These are phyloP conservation scores for Cruciata laevipes DNA, from an alignment of 257 asterid species.

Conservation along the genomic window DNA sequence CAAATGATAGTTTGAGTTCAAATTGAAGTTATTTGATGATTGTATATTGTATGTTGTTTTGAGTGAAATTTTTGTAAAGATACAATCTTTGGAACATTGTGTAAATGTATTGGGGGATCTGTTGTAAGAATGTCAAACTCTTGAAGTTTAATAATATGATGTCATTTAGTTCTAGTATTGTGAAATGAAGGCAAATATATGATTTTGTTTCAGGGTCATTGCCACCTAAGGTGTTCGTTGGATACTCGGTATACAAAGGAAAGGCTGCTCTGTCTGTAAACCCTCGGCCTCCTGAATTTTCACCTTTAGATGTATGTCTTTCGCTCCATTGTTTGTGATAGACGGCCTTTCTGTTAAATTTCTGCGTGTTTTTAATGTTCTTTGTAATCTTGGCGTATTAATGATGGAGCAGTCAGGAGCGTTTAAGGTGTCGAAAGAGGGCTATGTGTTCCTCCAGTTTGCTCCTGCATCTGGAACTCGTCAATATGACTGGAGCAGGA, in stretches of 20 bases:
- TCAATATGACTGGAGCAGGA: slow-evolving; percentile 92
- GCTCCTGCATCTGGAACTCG: slow-evolving; percentile 91
- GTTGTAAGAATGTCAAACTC: neutral
- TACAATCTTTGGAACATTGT: neutral
- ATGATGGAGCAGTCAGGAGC: slow-evolving; percentile 76
- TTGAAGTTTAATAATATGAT: neutral
- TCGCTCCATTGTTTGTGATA: neutral
- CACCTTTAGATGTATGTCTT: slow-evolving; percentile 62
- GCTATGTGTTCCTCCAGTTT: slow-evolving; percentile 72
- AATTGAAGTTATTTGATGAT: neutral
- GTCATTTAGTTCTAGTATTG: neutral
- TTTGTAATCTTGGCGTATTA: neutral
- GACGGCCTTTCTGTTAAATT: slow-evolving; percentile 11
- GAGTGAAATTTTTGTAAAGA: neutral
- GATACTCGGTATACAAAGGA: slow-evolving; percentile 82
- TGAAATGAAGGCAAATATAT: neutral
- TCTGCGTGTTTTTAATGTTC: slow-evolving; percentile 1
- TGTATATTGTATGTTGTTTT: neutral
- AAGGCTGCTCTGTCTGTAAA: slow-evolving; percentile 86
- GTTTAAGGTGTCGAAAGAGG: slow-evolving; percentile 76
- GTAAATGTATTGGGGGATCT: neutral
- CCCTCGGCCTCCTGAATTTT: slow-evolving; percentile 84
- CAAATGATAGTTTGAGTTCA: neutral
- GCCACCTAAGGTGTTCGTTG: slow-evolving; percentile 68
- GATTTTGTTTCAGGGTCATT: slow-evolving; percentile 36